Conservation (phyloP, 495 filamentous ascomycete genomes). For the Aspergillus nanangensis region DNA sequence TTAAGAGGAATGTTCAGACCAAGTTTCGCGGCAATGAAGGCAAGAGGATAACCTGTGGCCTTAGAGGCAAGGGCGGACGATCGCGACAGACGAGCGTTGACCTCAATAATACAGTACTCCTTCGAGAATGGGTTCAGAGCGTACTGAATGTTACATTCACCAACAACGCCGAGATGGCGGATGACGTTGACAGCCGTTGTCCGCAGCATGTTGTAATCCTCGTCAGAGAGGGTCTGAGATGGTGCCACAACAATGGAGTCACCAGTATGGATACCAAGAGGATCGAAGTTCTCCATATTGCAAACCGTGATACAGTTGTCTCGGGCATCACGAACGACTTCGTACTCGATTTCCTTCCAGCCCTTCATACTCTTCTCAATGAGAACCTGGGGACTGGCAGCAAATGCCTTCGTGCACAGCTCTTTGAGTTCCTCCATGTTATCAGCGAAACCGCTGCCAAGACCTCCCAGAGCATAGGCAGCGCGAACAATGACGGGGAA, state of each 20-base stretch:
- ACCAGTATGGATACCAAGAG: slow-evolving; percentile 95
- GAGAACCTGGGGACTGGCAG: slow-evolving; percentile 90
- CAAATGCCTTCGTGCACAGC: slow-evolving; percentile 92
- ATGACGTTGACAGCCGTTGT: slow-evolving; percentile 99
- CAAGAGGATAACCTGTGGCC: slow-evolving; percentile 94
- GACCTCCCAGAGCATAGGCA: slow-evolving; percentile 90
- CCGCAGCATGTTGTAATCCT: slow-evolving; percentile 98
- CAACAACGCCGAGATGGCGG: slow-evolving; percentile 92
- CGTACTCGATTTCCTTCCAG: slow-evolving; percentile 99
- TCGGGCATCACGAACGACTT: slow-evolving; percentile 90
- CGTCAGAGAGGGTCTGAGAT: slow-evolving; percentile 93
- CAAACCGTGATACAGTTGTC: slow-evolving; percentile 99
- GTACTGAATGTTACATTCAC: slow-evolving; percentile 99
- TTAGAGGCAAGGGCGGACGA: slow-evolving; percentile 97
- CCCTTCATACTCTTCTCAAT: slow-evolving; percentile 99
- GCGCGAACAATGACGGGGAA: slow-evolving; percentile 97
- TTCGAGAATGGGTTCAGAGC: slow-evolving; percentile 93
- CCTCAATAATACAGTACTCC: slow-evolving; percentile 98
- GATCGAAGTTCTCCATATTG: slow-evolving; percentile 99
- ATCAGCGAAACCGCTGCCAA: slow-evolving; percentile 94
- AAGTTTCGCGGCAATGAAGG: slow-evolving; percentile 94
- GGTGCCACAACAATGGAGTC: slow-evolving; percentile 98
- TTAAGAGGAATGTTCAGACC: slow-evolving; percentile 93
- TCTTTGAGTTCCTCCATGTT: slow-evolving; percentile 82
- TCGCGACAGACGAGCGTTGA: slow-evolving; percentile 95